Percentiles rank a stretch among this genome's conserved stretches.
These are phyloP conservation scores for Xylogone sp. DNA, from an alignment of 2,329 filamentous ascomycete species.

Conservation along the genomic window DNA sequence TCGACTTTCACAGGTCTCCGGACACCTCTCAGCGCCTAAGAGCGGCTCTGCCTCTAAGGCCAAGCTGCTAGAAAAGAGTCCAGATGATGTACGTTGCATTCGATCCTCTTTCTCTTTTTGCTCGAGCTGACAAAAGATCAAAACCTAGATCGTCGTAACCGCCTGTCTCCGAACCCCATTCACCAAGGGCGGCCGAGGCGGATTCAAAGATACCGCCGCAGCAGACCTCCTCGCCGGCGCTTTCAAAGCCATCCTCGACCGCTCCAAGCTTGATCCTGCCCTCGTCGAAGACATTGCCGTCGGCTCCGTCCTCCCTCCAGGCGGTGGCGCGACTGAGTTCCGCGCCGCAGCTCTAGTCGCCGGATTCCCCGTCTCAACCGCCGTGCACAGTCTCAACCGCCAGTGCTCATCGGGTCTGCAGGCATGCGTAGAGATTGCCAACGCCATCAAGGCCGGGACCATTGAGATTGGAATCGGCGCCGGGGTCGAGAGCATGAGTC, in stretches of 20 bases:
- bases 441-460: slow-evolving; percentile 87
- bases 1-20: slow-evolving; percentile 49
- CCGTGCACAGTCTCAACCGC: slow-evolving; percentile 86
- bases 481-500: slow-evolving; percentile 94
- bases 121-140: slow-evolving; percentile 20
- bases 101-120: background rate
- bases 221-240: slow-evolving; percentile 82
- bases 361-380: slow-evolving; percentile 80
- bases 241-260: slow-evolving; percentile 75
- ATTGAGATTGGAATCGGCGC: slow-evolving; percentile 93
- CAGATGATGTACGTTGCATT: slow-evolving; percentile 56
- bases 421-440: slow-evolving; percentile 89
- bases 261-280: slow-evolving; percentile 82
- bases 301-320: slow-evolving; percentile 85
- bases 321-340: slow-evolving; percentile 95
- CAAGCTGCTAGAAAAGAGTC: slow-evolving; percentile 57
- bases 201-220: slow-evolving; percentile 90
- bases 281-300: slow-evolving; percentile 92
- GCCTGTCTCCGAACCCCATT: slow-evolving; percentile 87
- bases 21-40: slow-evolving; percentile 50
- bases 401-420: slow-evolving; percentile 94
- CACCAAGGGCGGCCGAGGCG: slow-evolving; percentile 89
- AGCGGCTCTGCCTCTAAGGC: slow-evolving; percentile 18
- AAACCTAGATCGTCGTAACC: slow-evolving; percentile 78
- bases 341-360: slow-evolving; percentile 86